Conservation (phyloP, 345 rosid species). For the Syzygium oleosum region DNA sequence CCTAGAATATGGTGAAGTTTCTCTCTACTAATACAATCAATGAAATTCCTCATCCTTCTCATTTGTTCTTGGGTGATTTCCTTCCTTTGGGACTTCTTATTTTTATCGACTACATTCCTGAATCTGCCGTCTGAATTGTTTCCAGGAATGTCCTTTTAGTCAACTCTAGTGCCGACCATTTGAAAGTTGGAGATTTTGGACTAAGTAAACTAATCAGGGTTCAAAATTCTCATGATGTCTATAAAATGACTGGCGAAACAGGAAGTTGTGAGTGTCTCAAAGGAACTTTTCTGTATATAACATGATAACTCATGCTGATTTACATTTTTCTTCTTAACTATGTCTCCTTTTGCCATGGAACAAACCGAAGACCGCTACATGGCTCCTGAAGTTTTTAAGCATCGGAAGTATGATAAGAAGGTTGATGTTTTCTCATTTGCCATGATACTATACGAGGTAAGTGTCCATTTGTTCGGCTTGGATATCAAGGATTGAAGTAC, state of each 20-base stretch:
- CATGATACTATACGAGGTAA: slow-evolving; percentile 95
- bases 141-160: slow-evolving; percentile 95
- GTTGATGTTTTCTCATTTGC: slow-evolving; percentile 98
- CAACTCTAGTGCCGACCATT: slow-evolving; percentile 87
- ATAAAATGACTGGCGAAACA: slow-evolving; percentile 99
- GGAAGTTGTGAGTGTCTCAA: slow-evolving; percentile 80
- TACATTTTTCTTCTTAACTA: slow-evolving; percentile 3
- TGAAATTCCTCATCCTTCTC: background rate
- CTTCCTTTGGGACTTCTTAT: background rate
- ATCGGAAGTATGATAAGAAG: slow-evolving; percentile 93
- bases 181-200: slow-evolving; percentile 99
- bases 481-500: background rate
- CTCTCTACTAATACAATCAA: background rate
- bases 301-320: background rate
- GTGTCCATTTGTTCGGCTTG: background rate
- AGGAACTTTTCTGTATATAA: background rate
- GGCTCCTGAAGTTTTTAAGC: slow-evolving; percentile 99
- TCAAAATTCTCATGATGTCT: slow-evolving; percentile 91
- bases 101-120: background rate
- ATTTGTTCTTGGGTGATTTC: background rate
- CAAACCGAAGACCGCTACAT: slow-evolving; percentile 76
- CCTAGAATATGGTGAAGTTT: background rate
- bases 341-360: slow-evolving; percentile 6
- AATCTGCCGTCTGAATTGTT: background rate
- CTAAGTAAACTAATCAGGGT: slow-evolving; percentile 96